A percentile compares a stretch with the other conserved stretches of the same genome.
Evolutionary conservation across 2,329 filamentous ascomycete species (phyloP).

Genomic region (Talaromyces sp.): DNA sequence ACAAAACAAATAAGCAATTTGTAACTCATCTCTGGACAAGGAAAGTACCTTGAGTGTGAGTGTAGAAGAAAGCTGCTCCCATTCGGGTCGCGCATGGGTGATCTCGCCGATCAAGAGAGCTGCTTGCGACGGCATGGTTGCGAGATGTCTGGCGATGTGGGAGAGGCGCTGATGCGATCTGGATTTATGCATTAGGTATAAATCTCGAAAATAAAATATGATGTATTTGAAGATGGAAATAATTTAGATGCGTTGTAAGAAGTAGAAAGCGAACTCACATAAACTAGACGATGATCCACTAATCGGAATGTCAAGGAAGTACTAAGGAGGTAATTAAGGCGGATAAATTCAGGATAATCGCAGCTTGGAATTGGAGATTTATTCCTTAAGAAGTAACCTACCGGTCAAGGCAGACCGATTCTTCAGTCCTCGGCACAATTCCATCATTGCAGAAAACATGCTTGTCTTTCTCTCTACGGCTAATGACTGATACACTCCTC

Average conservation of each 20-base stretch:
- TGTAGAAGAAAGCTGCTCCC: slow-evolving; percentile 41
- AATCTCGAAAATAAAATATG: neutral
- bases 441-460: neutral
- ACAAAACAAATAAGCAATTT: neutral
- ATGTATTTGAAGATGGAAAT: neutral
- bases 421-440: neutral
- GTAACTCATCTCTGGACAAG: neutral
- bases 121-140: slow-evolving; percentile 35
- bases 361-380: neutral
- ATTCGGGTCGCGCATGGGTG: slow-evolving; percentile 43
- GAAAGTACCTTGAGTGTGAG: slow-evolving; percentile 40
- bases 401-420: too few relatives aligned
- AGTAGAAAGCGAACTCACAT: neutral
- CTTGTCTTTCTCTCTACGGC: neutral
- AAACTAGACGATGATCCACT: neutral
- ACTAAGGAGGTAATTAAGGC: neutral
- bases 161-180: neutral
- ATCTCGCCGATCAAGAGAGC: slow-evolving; percentile 47
- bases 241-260: neutral
- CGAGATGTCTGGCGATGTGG: slow-evolving; percentile 11
- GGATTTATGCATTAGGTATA: neutral
- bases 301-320: neutral
- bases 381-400: neutral
- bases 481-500: neutral
- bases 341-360: slow-evolving; percentile 3